These are phyloP conservation scores for Aegilops umbellulata DNA, from an alignment of 176 grass and related monocot genomes.

Conservation along the genomic window DNA sequence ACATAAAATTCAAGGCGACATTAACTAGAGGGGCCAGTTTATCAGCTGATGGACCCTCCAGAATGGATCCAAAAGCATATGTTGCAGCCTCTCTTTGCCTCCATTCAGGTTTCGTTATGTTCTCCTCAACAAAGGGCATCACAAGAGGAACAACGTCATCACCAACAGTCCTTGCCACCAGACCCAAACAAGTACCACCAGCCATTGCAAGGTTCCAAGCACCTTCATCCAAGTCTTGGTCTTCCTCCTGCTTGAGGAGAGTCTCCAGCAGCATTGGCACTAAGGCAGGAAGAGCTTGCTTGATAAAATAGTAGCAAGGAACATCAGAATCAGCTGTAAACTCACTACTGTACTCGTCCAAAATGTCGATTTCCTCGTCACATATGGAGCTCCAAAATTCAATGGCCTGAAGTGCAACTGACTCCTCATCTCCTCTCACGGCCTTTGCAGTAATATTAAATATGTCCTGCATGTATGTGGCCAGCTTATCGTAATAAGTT, in stretches of 20 bases:
- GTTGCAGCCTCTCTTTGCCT: constrained; percentile 80
- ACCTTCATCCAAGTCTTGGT: constrained; percentile 85
- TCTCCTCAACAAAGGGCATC: constrained; percentile 90
- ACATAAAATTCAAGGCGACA: constrained; percentile 73
- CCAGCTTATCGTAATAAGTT: constrained; percentile 76
- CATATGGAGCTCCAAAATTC: constrained; percentile 96
- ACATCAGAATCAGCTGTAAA: constrained; percentile 79
- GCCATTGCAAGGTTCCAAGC: constrained; percentile 94
- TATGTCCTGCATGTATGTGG: constrained; percentile 75
- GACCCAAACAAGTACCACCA: constrained; percentile 85
- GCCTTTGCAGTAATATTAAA: constrained; percentile 85
- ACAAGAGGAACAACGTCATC: constrained; percentile 94
- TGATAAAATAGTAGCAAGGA: constrained; percentile 80
- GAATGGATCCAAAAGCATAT: constrained; percentile 88
- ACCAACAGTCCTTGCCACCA: constrained; percentile 82
- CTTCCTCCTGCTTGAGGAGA: constrained; percentile 90
- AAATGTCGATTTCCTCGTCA: constrained; percentile 91
- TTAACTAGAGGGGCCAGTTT: constrained; percentile 79
- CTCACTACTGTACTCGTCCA: constrained; percentile 74
- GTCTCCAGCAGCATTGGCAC: constrained; percentile 82
- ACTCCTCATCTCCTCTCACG: constrained; percentile 79
- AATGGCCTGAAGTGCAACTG: constrained; percentile 90
- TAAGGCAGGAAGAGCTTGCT: constrained; percentile 72
- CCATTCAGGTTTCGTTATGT: constrained; percentile 84
- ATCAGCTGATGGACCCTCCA: constrained; percentile 83